These are phyloP conservation scores for Pseudonitzschia multiseries DNA, from an alignment of 108 stramenopile genomes.

Conservation along the genomic window DNA sequence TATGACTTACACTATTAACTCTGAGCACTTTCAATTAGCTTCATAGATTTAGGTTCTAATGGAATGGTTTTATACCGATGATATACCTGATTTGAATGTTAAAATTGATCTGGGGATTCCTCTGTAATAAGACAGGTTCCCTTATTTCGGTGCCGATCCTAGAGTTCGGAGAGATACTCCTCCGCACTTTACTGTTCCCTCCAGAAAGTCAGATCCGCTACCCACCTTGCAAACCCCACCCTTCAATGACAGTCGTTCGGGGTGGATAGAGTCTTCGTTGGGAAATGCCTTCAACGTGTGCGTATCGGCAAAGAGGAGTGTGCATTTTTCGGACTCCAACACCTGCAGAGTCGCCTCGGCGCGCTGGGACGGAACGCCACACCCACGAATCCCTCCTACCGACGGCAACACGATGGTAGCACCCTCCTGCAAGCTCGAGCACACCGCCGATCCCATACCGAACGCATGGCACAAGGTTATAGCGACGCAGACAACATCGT, in stretches of 20 bases:
- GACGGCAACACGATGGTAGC: slow-evolving; percentile 45
- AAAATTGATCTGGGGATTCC: not conserved
- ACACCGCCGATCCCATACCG: slow-evolving; percentile 50
- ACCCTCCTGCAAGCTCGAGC: slow-evolving; percentile 26
- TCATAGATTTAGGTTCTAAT: too few relatives aligned
- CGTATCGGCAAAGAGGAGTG: slow-evolving; percentile 50
- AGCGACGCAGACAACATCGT: slow-evolving; percentile 45
- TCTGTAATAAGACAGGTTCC: not conserved
- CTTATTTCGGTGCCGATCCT: slow-evolving; percentile 7
- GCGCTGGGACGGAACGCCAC: slow-evolving; percentile 50
- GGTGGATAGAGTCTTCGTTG: slow-evolving; percentile 19
- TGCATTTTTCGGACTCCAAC: slow-evolving; percentile 40
- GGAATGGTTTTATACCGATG: too few relatives aligned
- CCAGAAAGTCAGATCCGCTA: slow-evolving; percentile 38
- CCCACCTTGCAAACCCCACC: slow-evolving; percentile 53
- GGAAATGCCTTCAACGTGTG: slow-evolving; percentile 48
- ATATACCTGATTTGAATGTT: too few relatives aligned
- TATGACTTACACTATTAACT: not conserved
- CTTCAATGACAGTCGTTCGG: slow-evolving; percentile 20
- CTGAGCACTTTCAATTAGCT: too few relatives aligned
- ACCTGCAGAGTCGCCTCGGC: slow-evolving; percentile 41
- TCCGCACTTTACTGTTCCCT: slow-evolving; percentile 27
- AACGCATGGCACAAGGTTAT: slow-evolving; percentile 51
- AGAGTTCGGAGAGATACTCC: slow-evolving; percentile 35
- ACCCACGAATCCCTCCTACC: slow-evolving; percentile 53